Conservation (phyloP, 192 early-diverging fungal species). For the Backusella sp. region DNA sequence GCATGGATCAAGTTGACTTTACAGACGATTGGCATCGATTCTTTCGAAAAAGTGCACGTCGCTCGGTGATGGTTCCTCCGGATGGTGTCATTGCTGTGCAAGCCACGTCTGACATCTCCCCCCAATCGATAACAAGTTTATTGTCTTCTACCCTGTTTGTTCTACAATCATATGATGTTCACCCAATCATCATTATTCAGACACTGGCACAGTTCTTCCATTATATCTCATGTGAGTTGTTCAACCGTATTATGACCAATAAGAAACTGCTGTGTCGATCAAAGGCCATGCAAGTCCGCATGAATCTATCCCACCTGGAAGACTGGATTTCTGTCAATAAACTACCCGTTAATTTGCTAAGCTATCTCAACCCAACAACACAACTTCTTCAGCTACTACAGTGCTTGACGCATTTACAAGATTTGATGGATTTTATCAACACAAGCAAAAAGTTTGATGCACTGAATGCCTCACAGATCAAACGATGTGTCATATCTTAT, state of each 20-base stretch:
- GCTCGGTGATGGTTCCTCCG: background rate
- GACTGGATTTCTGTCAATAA: slow-evolving; percentile 81
- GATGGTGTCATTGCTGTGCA: background rate
- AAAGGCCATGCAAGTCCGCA: slow-evolving; percentile 80
- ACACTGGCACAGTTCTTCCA: slow-evolving; percentile 77
- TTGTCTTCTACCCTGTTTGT: slow-evolving; percentile 67
- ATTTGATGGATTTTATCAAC: slow-evolving; percentile 75
- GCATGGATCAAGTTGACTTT: slow-evolving; percentile 62
- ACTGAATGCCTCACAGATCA: slow-evolving; percentile 72
- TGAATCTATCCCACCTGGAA: slow-evolving; percentile 78
- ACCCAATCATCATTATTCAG: slow-evolving; percentile 71
- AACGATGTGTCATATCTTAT: slow-evolving; percentile 74
- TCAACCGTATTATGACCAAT: slow-evolving; percentile 84
- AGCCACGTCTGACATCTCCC: slow-evolving; percentile 42
- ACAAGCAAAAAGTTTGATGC: slow-evolving; percentile 61
- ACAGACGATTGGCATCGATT: slow-evolving; percentile 59
- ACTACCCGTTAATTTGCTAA: slow-evolving; percentile 32
- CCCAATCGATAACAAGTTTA: slow-evolving; percentile 73
- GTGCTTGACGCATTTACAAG: slow-evolving; percentile 69
- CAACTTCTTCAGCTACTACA: slow-evolving; percentile 83
- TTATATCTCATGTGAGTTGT: slow-evolving; percentile 74
- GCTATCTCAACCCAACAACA: slow-evolving; percentile 68
- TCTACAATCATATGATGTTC: slow-evolving; percentile 72
- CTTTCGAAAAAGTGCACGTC: slow-evolving; percentile 37
- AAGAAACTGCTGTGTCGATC: slow-evolving; percentile 74